These are phyloP conservation scores for Microdochium nivale DNA, from an alignment of 2,329 filamentous ascomycete species.

Conservation along the genomic window DNA sequence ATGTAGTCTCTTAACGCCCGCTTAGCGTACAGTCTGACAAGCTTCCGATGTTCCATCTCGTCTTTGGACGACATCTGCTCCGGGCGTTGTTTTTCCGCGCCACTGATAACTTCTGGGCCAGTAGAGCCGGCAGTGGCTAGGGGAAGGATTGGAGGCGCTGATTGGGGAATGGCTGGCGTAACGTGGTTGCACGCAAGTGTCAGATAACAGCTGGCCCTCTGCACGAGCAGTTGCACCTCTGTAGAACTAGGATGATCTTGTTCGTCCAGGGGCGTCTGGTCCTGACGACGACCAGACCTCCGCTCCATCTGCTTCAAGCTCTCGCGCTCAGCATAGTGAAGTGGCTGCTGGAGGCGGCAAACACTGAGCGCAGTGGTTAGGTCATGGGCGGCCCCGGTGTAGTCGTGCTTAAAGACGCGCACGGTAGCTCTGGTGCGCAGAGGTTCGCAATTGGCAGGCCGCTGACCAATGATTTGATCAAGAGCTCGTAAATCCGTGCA, in stretches of 20 bases:
- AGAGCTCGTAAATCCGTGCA: conserved; percentile 60
- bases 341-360: conserved; percentile 40
- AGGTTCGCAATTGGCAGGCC: conserved; percentile 56
- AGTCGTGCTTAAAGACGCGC: conserved; percentile 68
- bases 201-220: conserved; percentile 65
- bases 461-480: conserved; percentile 56
- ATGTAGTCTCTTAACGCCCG: conserved; percentile 68
- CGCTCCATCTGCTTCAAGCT: conserved; percentile 33
- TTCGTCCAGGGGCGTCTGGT: conserved; percentile 20
- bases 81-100: conserved; percentile 3
- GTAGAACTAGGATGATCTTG: conserved; percentile 63
- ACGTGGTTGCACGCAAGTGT: conserved; percentile 62
- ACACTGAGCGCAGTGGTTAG: conserved; percentile 56
- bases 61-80: conserved; percentile 11
- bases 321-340: no score
- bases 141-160: no score
- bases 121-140: no score
- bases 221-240: conserved; percentile 67
- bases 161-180: conserved; percentile 5
- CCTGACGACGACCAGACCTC: conserved; percentile 22
- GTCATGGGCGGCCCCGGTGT: conserved; percentile 59
- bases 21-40: conserved; percentile 67
- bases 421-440: conserved; percentile 67
- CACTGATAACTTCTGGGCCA: no score
- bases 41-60: conserved; percentile 51